Base-by-base conservation (phyloP, 116 monocot genomes). In the Iris pallida region DNA sequence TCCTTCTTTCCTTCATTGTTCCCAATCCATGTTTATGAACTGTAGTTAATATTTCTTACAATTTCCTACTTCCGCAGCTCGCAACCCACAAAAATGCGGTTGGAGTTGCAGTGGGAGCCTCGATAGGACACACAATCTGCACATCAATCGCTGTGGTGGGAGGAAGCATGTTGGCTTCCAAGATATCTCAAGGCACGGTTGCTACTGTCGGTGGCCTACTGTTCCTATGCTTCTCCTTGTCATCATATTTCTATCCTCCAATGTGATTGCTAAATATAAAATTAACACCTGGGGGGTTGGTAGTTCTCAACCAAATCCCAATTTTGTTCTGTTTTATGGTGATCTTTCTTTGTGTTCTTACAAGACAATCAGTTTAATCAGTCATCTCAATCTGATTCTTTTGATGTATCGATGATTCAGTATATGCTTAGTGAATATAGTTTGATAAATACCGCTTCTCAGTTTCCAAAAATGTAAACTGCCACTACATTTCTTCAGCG, bases 171-270 rank as follows among this genome's bases (percentile, higher is more conserved):
- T 45, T 95, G 66, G 95, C 95, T 7, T 86, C 92, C 57, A 95
- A 95, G 74, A 91, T 91, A 47, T 95, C 95, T 5, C 95, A 95
- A 43, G 65, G 86, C 57, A 95, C 95, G 0, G 95, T 95, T 15
- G 95, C 91, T 0, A 85, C 85, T 14, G 40, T 91, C 17, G 95
- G 95, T 0, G 95, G 95, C 44, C 77, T 91, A 20, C 85, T 91
- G 8, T 95, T 95, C 68, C 79, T 95, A 1, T 84, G 80, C 8
- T 95, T 95, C 64, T 95, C 92, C 17, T 30, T 91, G 61, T 95
- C 95, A 7, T 95, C 95, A 4, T 95, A 86, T 73, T 89, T 89
- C 63, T 91, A 95, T 73, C 95, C 95, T 51, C 95, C 95, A 53
- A 75, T 95, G 76, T 95, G 68, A 87, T 71, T 19, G 18, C 16